Conservation (phyloP, 352 stramenopile species). For the Phytophthora ramorum region DNA sequence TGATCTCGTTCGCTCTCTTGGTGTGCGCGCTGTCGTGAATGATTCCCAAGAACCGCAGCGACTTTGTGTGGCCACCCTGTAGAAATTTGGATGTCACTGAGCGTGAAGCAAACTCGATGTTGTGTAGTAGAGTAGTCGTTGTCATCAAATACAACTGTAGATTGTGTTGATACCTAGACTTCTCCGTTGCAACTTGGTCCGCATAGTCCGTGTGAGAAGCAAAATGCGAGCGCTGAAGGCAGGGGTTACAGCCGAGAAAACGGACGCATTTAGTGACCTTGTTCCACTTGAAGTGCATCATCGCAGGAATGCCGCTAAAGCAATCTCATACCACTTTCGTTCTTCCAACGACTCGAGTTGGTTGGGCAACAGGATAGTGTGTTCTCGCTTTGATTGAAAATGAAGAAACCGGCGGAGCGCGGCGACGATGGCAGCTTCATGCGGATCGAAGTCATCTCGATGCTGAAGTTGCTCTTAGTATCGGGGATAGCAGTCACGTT, state of each 20-base stretch:
- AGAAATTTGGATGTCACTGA: background rate
- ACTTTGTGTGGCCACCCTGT: background rate
- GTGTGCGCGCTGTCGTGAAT: background rate
- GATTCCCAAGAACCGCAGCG: background rate
- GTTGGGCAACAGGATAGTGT: background rate
- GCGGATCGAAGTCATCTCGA: conserved; percentile 67
- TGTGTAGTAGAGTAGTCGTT: background rate
- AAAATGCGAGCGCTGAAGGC: background rate
- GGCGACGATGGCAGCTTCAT: conserved; percentile 61
- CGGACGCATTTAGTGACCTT: conserved; percentile 9
- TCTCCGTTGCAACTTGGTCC: no score
- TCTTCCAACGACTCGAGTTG: conserved; percentile 9
- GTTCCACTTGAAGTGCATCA: background rate
- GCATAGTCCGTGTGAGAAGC: no score
- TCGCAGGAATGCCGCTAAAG: conserved; percentile 5
- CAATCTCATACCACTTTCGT: conserved; percentile 9
- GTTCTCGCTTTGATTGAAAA: conserved; percentile 6
- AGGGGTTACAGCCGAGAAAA: conserved; percentile 17
- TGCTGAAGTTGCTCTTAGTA: conserved; percentile 56
- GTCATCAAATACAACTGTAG: background rate
- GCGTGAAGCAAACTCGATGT: background rate
- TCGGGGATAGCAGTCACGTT: conserved; percentile 37
- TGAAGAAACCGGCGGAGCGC: conserved; percentile 33
- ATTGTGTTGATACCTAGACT: background rate
- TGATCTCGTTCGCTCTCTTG: background rate